Conservation (phyloP, 805 yeast genomes). For the Allodekkera sacchari region DNA sequence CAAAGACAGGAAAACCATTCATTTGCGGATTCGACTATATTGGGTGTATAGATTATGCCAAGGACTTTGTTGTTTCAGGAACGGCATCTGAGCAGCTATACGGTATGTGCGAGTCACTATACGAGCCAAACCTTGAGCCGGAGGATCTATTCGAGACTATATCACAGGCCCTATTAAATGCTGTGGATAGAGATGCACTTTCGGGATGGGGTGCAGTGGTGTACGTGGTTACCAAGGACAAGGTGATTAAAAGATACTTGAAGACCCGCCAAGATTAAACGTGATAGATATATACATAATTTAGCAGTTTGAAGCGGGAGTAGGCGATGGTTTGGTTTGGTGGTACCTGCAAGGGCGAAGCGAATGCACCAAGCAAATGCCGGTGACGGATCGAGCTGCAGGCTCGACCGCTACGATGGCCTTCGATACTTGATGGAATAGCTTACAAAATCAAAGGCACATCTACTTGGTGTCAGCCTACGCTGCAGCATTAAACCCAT, state of each 20-base stretch:
- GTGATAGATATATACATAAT: too few species aligned
- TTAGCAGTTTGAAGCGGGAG: too few species aligned
- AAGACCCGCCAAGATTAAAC: constrained; percentile 90
- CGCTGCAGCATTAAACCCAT: too few species aligned
- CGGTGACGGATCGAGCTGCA: too few species aligned
- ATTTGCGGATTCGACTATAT: constrained; percentile 93
- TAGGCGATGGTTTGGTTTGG: too few species aligned
- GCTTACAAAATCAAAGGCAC: too few species aligned
- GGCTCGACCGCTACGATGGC: too few species aligned
- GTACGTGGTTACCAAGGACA: constrained; percentile 84
- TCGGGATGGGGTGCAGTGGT: constrained; percentile 99
- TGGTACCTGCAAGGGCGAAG: too few species aligned
- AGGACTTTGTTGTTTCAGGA: constrained; percentile 92
- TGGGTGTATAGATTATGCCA: constrained; percentile 92
- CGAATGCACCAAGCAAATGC: too few species aligned
- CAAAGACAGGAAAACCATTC: constrained; percentile 76
- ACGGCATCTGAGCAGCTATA: constrained; percentile 95
- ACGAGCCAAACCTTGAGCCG: constrained; percentile 89
- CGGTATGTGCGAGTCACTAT: constrained; percentile 97
- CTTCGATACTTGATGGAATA: too few species aligned
- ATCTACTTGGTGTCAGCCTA: too few species aligned
- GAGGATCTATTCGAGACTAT: constrained; percentile 95
- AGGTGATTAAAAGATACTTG: constrained; percentile 77
- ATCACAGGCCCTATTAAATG: constrained; percentile 86
- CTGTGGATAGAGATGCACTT: constrained; percentile 94